Evolutionary conservation across 2,329 filamentous ascomycete genomes (phyloP).

Genomic region (Daldinia sp.): DNA sequence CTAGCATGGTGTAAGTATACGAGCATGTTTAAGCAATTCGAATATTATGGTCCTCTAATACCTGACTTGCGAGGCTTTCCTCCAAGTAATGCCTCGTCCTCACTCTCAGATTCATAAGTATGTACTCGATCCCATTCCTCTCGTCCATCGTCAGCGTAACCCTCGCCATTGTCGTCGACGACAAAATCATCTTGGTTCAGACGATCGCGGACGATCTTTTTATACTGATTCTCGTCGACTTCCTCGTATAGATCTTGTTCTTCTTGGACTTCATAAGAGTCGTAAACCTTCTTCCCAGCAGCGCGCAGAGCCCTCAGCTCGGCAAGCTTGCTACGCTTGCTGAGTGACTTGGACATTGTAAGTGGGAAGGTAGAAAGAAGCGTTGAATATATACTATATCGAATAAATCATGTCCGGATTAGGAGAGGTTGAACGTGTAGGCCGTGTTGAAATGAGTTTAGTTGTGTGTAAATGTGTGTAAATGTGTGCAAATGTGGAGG

Average conservation of each 20-base stretch:
- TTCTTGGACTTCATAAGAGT: constrained; percentile 87
- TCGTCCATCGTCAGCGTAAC: constrained; percentile 95
- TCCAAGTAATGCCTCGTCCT: constrained; percentile 68
- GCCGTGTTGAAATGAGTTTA: background rate
- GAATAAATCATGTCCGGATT: constrained; percentile 29
- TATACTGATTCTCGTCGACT: constrained; percentile 96
- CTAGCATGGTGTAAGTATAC: constrained; percentile 56
- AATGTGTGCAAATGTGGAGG: constrained; percentile 5
- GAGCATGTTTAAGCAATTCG: background rate
- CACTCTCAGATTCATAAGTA: constrained; percentile 78
- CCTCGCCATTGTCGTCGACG: constrained; percentile 96
- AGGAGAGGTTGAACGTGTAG: constrained; percentile 10
- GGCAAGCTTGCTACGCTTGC: constrained; percentile 69
- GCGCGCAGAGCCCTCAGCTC: constrained; percentile 87
- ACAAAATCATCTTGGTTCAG: constrained; percentile 97
- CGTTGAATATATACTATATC: constrained; percentile 18
- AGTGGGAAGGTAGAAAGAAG: background rate
- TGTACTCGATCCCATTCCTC: constrained; percentile 89
- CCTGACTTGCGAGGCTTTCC: constrained; percentile 65
- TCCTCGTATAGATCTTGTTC: constrained; percentile 91
- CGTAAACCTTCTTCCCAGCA: constrained; percentile 90
- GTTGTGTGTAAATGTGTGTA: constrained; percentile 7
- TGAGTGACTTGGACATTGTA: constrained; percentile 58
- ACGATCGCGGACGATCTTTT: constrained; percentile 90
- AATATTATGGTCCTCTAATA: constrained; percentile 49